Percentiles rank a stretch among this genome's conserved stretches.
Evolutionary conservation across 2,329 filamentous ascomycete species (phyloP).

Genomic region (Didymella exigua): DNA sequence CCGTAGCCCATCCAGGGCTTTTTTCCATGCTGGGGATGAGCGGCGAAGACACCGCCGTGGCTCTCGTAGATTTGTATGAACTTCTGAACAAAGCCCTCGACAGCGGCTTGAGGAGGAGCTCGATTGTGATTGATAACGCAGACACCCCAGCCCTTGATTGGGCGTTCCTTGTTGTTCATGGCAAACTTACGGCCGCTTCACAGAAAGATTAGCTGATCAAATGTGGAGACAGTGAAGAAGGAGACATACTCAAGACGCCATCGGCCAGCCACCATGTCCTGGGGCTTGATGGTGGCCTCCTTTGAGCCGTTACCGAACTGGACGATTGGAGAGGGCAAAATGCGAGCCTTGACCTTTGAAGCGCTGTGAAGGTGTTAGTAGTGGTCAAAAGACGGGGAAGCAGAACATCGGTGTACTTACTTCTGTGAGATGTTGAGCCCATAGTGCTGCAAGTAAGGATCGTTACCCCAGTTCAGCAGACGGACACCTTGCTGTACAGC

Average conservation of each 20-base stretch:
- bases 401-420: background rate
- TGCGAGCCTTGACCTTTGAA: constrained; percentile 67
- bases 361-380: constrained; percentile 50
- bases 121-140: constrained; percentile 63
- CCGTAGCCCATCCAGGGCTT: constrained; percentile 39
- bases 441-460: constrained; percentile 74
- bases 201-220: background rate
- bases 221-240: background rate
- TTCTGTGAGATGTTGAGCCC: constrained; percentile 70
- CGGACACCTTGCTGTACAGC: constrained; percentile 72
- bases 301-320: constrained; percentile 59
- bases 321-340: constrained; percentile 74
- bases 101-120: constrained; percentile 50
- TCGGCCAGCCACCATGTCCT: constrained; percentile 66
- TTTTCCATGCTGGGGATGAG: constrained; percentile 37
- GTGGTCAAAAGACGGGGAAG: background rate
- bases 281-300: constrained; percentile 29
- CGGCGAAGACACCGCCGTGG: constrained; percentile 64
- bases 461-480: constrained; percentile 69
- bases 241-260: constrained; percentile 74
- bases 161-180: constrained; percentile 61
- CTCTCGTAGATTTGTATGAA: constrained; percentile 66
- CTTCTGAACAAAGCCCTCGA: constrained; percentile 61
- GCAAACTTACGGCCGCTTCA: constrained; percentile 72
- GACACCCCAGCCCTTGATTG: constrained; percentile 77